phyloP scores from a whole-genome alignment of 768 basidiomycete genomes.

The Polyporus arcularius region DNA sequence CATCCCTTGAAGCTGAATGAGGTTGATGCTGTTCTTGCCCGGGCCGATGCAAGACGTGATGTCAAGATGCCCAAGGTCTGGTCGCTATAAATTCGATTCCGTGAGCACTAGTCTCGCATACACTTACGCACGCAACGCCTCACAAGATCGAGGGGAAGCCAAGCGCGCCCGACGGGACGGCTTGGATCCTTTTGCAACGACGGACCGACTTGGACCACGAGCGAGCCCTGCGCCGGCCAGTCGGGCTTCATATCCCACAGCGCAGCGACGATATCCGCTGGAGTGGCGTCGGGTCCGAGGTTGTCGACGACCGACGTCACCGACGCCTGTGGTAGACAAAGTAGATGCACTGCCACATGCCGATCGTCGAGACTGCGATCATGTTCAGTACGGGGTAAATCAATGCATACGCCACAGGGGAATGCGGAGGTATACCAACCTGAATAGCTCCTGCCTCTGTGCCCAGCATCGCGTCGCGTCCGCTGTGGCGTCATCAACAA shows the following conservation, averaged over 20 bases:
- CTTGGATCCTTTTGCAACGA: background rate
- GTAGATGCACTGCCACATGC: constrained; percentile 17
- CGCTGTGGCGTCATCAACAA: constrained; percentile 19
- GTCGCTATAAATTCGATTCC: background rate
- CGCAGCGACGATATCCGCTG: background rate
- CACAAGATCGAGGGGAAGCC: background rate
- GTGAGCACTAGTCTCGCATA: background rate
- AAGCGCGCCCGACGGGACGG: background rate
- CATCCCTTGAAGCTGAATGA: constrained; percentile 25
- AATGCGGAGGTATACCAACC: background rate
- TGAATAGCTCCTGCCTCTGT: constrained; percentile 4
- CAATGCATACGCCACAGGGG: background rate
- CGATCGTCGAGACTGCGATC: constrained; percentile 3
- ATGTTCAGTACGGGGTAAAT: background rate
- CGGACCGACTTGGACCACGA: background rate
- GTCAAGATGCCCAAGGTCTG: constrained; percentile 22
- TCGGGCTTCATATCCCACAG: background rate
- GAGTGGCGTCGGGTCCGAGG: background rate
- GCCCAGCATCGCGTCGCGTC: constrained; percentile 18
- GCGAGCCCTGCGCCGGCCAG: background rate
- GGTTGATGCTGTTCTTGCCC: constrained; percentile 20
- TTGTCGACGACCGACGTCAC: constrained; percentile 12
- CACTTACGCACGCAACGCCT: background rate
- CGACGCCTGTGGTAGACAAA: constrained; percentile 19
- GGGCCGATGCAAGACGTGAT: constrained; percentile 19